These are phyloP conservation scores for Hypoxylon sp. DNA, from an alignment of 2,329 filamentous ascomycete genomes.

Conservation along the genomic window DNA sequence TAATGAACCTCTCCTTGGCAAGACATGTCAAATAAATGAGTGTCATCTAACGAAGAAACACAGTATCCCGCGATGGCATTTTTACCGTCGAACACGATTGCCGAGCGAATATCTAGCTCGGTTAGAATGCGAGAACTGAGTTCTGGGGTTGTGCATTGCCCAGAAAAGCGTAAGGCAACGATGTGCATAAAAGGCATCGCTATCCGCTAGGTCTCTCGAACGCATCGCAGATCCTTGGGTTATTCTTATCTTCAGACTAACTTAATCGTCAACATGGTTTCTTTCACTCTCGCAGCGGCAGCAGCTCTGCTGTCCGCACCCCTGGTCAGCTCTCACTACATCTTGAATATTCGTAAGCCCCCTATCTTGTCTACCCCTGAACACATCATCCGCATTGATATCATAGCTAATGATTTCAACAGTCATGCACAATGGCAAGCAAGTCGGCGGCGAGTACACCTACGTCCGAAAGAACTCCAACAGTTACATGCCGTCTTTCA, in stretches of 20 bases:
- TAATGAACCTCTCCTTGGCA: constrained; percentile 26
- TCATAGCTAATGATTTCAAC: constrained; percentile 12
- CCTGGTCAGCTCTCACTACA: constrained; percentile 45
- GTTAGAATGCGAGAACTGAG: constrained; percentile 11
- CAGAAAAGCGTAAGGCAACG: constrained; percentile 4
- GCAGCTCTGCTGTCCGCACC: constrained; percentile 39
- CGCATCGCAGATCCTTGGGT: not conserved
- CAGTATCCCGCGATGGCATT: constrained; percentile 7
- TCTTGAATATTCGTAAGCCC: constrained; percentile 47
- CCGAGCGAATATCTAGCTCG: constrained; percentile 13
- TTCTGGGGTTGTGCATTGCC: constrained; percentile 9
- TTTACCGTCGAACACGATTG: constrained; percentile 21
- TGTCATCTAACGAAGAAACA: constrained; percentile 16
- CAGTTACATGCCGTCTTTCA: constrained; percentile 50
- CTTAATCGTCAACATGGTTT: constrained; percentile 35
- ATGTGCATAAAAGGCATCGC: constrained; percentile 24
- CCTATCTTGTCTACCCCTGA: no score
- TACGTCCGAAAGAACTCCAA: constrained; percentile 58
- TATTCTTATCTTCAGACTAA: not conserved
- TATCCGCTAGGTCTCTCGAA: constrained; percentile 9
- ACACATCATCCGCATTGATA: not conserved
- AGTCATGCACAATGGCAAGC: constrained; percentile 50
- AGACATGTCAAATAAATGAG: constrained; percentile 25
- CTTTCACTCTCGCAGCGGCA: constrained; percentile 35
- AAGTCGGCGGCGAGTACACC: constrained; percentile 53